Base-by-base conservation (phyloP, 2,329 filamentous ascomycete species). In the Exophiala oligosperma region DNA sequence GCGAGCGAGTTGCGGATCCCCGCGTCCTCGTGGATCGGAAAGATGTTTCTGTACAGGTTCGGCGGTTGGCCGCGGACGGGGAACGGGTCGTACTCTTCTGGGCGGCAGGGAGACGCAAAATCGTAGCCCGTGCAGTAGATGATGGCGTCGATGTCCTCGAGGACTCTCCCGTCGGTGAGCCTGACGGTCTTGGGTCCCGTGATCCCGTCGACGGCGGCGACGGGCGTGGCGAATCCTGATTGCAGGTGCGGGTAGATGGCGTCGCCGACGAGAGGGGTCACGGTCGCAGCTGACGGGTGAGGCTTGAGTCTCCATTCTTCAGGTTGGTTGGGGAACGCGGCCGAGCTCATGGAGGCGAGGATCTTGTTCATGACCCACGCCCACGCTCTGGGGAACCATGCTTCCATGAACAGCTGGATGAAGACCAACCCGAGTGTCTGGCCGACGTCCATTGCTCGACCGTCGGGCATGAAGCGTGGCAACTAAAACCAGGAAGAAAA, bases 1-100 rank as follows among this genome's bases (percentile, higher is more conserved):
- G 76, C 80, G 3, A 81, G 70, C 7, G 75, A 77, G 8, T 77
- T 70, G 2, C 77, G 75, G 24, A 76, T 66, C 24, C 72, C 66
- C 0, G 77, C 9, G 52, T 62, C 56, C 1, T 9, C 2, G 24
- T 59, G 56, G 1, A 62, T 70, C 1, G 78, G 77, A 60, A 81
- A 77, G 3, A 80, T 63, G 62, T 79, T 78, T 40, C 74, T 72
- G 53, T 76, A 80, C 1, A 80, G 67, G 0, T 72, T 64, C 2
- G 73, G 54, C 38, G 69, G 60, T 47, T 68, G 62, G 32, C 66
- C 54, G 2, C 60, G 47, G 51, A 61, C 8, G 56, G 58, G 28
- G 50, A 49, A 53, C 26, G 64, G 55, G 44, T 66, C 49, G 62
- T 67, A 64, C 57, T 67, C 61, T 14, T 56, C 29, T 14, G 66